These are phyloP conservation scores for Colletotrichum liriopes DNA, from an alignment of 2,329 filamentous ascomycete species.

Conservation along the genomic window DNA sequence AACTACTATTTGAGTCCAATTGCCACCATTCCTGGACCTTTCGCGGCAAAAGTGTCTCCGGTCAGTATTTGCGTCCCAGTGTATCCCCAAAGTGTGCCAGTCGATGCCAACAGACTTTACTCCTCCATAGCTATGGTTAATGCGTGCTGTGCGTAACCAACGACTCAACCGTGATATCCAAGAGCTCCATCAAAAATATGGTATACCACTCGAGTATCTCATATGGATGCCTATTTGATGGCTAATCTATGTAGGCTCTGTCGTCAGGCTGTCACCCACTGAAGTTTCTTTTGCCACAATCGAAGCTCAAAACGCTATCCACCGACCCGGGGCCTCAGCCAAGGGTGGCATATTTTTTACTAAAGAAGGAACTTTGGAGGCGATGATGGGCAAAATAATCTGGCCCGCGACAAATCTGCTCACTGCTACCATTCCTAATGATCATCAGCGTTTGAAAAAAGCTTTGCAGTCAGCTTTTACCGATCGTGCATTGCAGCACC, in stretches of 20 bases:
- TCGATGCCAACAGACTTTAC: neutral
- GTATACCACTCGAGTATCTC: neutral
- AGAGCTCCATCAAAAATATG: neutral
- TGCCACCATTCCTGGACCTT: neutral
- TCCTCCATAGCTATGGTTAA: constrained; percentile 14
- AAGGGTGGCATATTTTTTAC: constrained; percentile 12
- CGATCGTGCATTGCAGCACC: neutral
- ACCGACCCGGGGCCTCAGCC: neutral
- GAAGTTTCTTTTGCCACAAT: constrained; percentile 26
- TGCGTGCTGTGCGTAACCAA: neutral
- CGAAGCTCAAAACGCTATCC: constrained; percentile 20
- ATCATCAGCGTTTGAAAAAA: constrained; percentile 23
- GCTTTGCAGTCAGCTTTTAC: constrained; percentile 23
- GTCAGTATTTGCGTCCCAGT: neutral
- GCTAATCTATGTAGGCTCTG: neutral
- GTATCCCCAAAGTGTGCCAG: neutral
- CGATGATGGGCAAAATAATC: constrained; percentile 32
- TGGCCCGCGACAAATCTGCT: constrained; percentile 31
- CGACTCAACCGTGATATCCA: constrained; percentile 1
- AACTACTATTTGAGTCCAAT: constrained; percentile 7
- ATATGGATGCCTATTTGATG: neutral
- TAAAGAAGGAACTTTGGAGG: constrained; percentile 27
- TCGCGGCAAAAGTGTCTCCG: constrained; percentile 18
- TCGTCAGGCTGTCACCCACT: constrained; percentile 17
- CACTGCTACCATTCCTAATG: neutral